phyloP scores from a whole-genome alignment of 169 alveolate genomes.

The Blepharisma undulans region DNA sequence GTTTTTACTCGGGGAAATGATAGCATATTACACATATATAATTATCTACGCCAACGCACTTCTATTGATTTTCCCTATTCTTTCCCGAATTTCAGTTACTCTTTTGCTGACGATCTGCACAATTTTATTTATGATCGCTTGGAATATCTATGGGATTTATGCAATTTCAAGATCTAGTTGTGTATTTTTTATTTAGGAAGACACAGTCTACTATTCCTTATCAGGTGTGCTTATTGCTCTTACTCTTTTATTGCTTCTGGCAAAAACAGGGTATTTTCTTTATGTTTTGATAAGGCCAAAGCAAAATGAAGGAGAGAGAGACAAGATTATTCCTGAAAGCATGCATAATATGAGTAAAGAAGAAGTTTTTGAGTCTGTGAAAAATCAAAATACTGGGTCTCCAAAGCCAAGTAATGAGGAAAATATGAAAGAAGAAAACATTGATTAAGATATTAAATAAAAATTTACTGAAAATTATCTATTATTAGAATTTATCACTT shows the following conservation, averaged over 20 bases:
- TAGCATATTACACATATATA: background rate
- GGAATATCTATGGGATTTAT: background rate
- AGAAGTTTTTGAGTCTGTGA: background rate
- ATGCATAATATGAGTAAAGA: background rate
- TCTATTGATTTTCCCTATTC: background rate
- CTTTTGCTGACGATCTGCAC: background rate
- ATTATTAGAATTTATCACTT: background rate
- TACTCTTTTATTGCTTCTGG: background rate
- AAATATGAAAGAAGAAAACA: background rate
- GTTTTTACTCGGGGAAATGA: background rate
- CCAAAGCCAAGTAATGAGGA: background rate
- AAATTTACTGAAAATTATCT: background rate
- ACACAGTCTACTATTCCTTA: background rate
- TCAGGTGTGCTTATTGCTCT: background rate
- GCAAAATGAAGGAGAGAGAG: background rate
- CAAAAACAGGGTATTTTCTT: background rate
- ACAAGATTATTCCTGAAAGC: background rate
- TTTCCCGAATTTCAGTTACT: background rate
- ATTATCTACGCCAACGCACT: background rate
- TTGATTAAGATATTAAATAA: background rate
- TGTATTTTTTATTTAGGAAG: background rate
- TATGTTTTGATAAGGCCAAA: background rate
- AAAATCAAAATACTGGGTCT: background rate
- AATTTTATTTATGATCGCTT: background rate
- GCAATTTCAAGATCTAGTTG: background rate